Conservation (phyloP, 805 yeast species). For the Metschnikowia baotianmanensis region DNA sequence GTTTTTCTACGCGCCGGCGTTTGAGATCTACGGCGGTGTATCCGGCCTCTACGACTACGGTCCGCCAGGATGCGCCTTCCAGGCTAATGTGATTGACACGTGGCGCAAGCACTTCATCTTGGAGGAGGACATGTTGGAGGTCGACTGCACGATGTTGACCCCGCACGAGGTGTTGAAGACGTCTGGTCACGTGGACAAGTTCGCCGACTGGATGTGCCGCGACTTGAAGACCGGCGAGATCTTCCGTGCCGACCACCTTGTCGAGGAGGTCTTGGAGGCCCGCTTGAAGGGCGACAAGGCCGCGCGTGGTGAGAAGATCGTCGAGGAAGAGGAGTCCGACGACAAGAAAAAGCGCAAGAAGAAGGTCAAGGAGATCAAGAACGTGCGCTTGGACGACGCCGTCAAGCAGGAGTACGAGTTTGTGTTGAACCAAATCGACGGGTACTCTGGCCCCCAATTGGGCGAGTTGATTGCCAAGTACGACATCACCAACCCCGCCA, state of each 20-base stretch:
- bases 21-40: conserved; percentile 97
- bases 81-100: conserved; percentile 88
- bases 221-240: conserved; percentile 96
- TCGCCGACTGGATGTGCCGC: conserved; percentile 98
- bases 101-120: conserved; percentile 98
- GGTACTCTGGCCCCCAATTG: conserved; percentile 87
- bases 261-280: conserved; percentile 95
- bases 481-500: conserved; percentile 87
- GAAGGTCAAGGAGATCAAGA: conserved; percentile 92
- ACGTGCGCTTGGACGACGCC: conserved; percentile 80
- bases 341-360: conserved; percentile 69
- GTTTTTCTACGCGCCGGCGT: conserved; percentile 96
- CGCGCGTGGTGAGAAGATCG: conserved; percentile 77
- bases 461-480: conserved; percentile 84
- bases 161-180: conserved; percentile 98
- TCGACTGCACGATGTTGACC: conserved; percentile 96
- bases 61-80: conserved; percentile 99
- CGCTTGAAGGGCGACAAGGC: conserved; percentile 95
- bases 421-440: conserved; percentile 91
- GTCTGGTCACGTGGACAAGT: conserved; percentile 98
- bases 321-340: conserved; percentile 51
- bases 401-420: conserved; percentile 78
- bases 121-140: conserved; percentile 99
- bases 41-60: conserved; percentile 98
- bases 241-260: conserved; percentile 96